phyloP scores from a whole-genome alignment of 208 protist genomes.

The Wallacemonas sp. region DNA sequence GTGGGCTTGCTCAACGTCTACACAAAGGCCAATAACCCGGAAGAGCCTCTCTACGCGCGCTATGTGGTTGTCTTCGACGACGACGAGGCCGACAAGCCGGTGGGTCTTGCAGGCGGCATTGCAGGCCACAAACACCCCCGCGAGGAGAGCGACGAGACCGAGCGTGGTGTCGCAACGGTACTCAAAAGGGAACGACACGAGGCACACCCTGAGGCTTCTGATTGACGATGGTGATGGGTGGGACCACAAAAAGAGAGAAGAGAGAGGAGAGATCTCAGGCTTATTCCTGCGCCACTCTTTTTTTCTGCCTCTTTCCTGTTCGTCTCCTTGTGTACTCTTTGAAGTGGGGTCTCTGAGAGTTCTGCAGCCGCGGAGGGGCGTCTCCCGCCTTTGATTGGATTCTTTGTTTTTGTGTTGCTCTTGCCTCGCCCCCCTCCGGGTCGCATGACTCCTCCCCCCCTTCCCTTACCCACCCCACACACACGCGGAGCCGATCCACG shows the following conservation, averaged over 20 bases:
- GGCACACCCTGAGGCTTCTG: too few relatives aligned
- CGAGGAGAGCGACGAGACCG: constrained; percentile 17
- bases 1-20: constrained; percentile 56
- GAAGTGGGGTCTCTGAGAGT: too few relatives aligned
- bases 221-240: neutral
- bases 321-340: neutral
- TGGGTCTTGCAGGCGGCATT: constrained; percentile 2
- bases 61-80: constrained; percentile 65
- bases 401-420: too few relatives aligned
- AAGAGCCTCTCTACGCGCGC: constrained; percentile 40
- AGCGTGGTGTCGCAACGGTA: too few relatives aligned
- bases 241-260: neutral
- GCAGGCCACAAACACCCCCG: neutral
- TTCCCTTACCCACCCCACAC: too few relatives aligned
- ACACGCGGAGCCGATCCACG: too few relatives aligned
- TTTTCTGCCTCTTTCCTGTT: constrained; percentile 5
- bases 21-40: constrained; percentile 56
- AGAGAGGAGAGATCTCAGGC: neutral
- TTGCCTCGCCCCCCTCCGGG: too few relatives aligned
- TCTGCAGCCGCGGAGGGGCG: too few relatives aligned
- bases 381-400: too few relatives aligned
- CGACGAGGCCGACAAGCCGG: constrained; percentile 1
- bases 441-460: too few relatives aligned
- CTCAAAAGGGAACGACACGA: too few relatives aligned
- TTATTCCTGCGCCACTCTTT: neutral